Evolutionary conservation across 306 rosid genomes (phyloP).

Genomic region (Senna tora): DNA sequence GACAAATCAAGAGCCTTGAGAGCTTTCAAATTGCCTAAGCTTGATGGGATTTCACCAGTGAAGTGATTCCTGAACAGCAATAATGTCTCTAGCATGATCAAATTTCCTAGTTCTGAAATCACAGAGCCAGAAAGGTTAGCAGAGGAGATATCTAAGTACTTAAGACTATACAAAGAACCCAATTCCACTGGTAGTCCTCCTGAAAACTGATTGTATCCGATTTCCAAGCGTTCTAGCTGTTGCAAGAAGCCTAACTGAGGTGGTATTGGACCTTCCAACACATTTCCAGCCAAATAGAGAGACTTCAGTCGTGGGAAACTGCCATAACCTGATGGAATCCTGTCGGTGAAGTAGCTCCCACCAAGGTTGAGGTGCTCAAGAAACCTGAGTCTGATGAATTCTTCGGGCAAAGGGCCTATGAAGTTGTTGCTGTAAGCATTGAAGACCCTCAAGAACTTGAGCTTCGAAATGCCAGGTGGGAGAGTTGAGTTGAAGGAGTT

Average conservation of each 20-base stretch:
- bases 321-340: constrained; percentile 68
- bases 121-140: constrained; percentile 63
- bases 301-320: constrained; percentile 55
- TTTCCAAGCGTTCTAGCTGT: constrained; percentile 73
- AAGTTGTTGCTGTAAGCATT: constrained; percentile 87
- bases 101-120: constrained; percentile 67
- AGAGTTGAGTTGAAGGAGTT: constrained; percentile 74
- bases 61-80: constrained; percentile 65
- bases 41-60: constrained; percentile 70
- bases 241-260: constrained; percentile 56
- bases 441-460: constrained; percentile 67
- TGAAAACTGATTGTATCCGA: constrained; percentile 76
- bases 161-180: constrained; percentile 53
- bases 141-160: constrained; percentile 70
- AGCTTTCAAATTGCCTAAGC: constrained; percentile 55
- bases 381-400: constrained; percentile 54
- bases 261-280: constrained; percentile 67
- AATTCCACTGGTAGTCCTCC: constrained; percentile 65
- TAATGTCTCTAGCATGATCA: constrained; percentile 60
- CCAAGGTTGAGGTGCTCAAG: constrained; percentile 86
- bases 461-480: constrained; percentile 88
- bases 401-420: constrained; percentile 68
- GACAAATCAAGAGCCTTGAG: constrained; percentile 72
- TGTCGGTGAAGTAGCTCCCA: constrained; percentile 83
- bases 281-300: constrained; percentile 72